A percentile compares a stretch with the other conserved stretches of the same genome.
Evolutionary conservation across 2,329 filamentous ascomycete genomes (phyloP).

Genomic region (Microdochium bolleyi): DNA sequence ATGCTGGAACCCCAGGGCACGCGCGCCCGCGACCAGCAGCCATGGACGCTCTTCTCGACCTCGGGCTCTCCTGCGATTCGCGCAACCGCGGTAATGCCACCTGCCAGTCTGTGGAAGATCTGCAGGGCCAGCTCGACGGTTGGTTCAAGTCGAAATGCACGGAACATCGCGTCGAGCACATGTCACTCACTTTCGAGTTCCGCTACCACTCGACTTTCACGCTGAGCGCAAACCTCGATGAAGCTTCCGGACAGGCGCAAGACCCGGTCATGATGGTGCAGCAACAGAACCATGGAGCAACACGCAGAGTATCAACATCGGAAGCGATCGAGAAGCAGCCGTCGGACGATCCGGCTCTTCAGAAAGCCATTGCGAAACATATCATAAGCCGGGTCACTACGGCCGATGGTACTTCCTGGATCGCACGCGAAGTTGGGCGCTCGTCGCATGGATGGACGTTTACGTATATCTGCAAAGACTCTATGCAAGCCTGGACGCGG

Average conservation of each 20-base stretch:
- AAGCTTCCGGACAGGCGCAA: slow-evolving; percentile 13
- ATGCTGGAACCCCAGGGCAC: no score
- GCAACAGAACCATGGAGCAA: slow-evolving; percentile 15
- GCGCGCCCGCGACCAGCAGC: not conserved
- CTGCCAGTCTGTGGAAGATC: slow-evolving; percentile 33
- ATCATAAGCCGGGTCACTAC: slow-evolving; percentile 34
- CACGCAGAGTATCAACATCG: slow-evolving; percentile 31
- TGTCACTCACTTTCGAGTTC: slow-evolving; percentile 38
- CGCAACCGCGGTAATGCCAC: slow-evolving; percentile 16
- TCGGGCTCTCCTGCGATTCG: slow-evolving; percentile 8
- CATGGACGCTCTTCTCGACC: slow-evolving; percentile 19
- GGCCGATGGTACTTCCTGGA: slow-evolving; percentile 42
- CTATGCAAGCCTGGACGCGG: slow-evolving; percentile 40
- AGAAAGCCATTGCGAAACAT: slow-evolving; percentile 39
- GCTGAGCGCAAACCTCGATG: slow-evolving; percentile 28
- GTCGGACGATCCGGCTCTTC: slow-evolving; percentile 35
- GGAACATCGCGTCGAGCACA: slow-evolving; percentile 39
- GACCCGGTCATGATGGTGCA: slow-evolving; percentile 13
- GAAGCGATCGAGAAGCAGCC: slow-evolving; percentile 42
- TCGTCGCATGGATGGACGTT: slow-evolving; percentile 43
- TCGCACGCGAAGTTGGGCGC: slow-evolving; percentile 32
- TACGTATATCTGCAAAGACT: slow-evolving; percentile 45
- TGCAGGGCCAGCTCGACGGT: slow-evolving; percentile 34
- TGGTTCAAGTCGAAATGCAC: slow-evolving; percentile 33
- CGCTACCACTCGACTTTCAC: slow-evolving; percentile 33